Base-by-base conservation (phyloP, 1,139 yeast genomes). In the Candida sojae region DNA sequence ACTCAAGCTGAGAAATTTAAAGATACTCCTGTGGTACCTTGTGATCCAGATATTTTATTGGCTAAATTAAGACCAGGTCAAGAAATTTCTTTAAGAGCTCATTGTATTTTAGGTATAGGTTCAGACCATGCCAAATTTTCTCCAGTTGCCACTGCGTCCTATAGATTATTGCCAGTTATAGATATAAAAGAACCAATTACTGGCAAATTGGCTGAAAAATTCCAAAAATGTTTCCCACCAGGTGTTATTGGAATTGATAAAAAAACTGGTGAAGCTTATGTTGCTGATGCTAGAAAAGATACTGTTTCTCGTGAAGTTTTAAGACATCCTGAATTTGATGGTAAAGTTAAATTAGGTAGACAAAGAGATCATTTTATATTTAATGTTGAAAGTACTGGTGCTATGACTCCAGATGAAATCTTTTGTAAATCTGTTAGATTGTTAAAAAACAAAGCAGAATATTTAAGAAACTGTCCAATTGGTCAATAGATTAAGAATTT, bases 11-110 rank as follows among this genome's bases (percentile, higher is more conserved):
- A 87, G 57, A 66, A 75, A 28, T 86, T 85, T 66, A 82, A 82
- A 56, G 79, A 82, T 54, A 74, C 70, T 46, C 93, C 96, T 6
- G 89, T 88, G 37, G 87, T 79, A 11, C 85, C 96, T 13, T 76
- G 88, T 55, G 92, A 89, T 66, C 97, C 97, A 39, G 87, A 93
- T 65, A 88, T 93, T 57, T 73, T 95, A 55, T 71, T 93, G 51
- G 97, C 97, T 48, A 95, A 93, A 69, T 75, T 93, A 62, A 83
- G 99, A 63, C 99, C 99, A 3, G 97, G 97, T 47, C 99, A 93
- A 72, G 98, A 93, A 68, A 92, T 93, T 55, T 83, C 93, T 28
- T 77, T 93, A 56, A 80, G 91, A 63, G 96, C 90, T 48, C 96
- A 91, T 70, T 95, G 98, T 65, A 77, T 92, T 37, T 78, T 93